phyloP scores from a whole-genome alignment of 352 stramenopile species.

The Stramenopiles sp. region DNA sequence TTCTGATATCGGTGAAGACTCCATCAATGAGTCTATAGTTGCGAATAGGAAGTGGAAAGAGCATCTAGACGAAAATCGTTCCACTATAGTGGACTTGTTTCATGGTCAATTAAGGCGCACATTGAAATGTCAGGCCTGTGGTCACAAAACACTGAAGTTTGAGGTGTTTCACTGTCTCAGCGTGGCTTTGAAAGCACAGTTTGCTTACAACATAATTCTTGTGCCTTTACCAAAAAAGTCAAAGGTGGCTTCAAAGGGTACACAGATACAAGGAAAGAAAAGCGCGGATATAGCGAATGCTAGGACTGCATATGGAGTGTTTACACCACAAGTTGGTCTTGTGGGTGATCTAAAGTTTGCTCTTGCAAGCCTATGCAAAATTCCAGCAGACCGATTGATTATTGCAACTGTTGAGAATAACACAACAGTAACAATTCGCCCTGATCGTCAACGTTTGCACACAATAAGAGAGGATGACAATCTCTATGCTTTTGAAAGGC shows the following conservation, averaged over 20 bases:
- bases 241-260: too few species aligned
- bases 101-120: constrained; percentile 39
- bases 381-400: neutral
- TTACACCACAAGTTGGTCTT: constrained; percentile 7
- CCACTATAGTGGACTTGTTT: constrained; percentile 40
- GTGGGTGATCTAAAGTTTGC: constrained; percentile 7
- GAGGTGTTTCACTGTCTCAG: constrained; percentile 32
- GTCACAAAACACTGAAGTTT: constrained; percentile 27
- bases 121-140: constrained; percentile 31
- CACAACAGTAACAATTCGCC: neutral
- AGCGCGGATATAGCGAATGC: neutral
- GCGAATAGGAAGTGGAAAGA: constrained; percentile 24
- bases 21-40: neutral
- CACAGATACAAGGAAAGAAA: too few species aligned
- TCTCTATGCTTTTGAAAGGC: constrained; percentile 1
- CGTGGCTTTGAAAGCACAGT: constrained; percentile 22
- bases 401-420: constrained; percentile 11
- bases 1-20: too few species aligned
- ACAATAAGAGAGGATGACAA: constrained; percentile 6
- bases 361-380: neutral
- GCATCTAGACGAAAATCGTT: constrained; percentile 33
- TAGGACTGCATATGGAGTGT: neutral
- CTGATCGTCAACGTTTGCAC: neutral
- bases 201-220: constrained; percentile 1
- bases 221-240: neutral